These are phyloP conservation scores for Neoboletus magnificus DNA, from an alignment of 768 basidiomycete species.

Conservation along the genomic window DNA sequence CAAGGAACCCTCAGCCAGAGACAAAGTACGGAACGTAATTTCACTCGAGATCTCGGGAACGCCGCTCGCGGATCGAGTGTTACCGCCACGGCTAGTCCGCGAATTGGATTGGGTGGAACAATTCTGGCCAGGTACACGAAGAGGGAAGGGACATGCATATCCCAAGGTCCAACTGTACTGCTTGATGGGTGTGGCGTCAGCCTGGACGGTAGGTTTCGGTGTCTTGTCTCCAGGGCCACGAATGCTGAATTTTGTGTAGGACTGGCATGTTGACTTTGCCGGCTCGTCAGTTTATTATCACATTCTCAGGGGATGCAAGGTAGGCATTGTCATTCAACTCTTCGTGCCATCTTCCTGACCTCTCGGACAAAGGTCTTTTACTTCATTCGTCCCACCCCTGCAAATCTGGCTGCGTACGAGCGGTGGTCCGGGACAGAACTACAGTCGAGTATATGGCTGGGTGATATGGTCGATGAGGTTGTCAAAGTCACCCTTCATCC, in stretches of 20 bases:
- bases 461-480: slow-evolving; percentile 90
- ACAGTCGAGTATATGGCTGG: slow-evolving; percentile 87
- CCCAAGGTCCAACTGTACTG: slow-evolving; percentile 97
- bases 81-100: slow-evolving; percentile 79
- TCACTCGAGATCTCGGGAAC: slow-evolving; percentile 92
- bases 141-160: slow-evolving; percentile 68
- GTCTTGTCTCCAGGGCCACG: neutral
- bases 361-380: slow-evolving; percentile 71
- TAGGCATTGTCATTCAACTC: slow-evolving; percentile 23
- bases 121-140: slow-evolving; percentile 83
- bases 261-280: slow-evolving; percentile 98
- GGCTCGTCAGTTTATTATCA: slow-evolving; percentile 99
- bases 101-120: slow-evolving; percentile 98
- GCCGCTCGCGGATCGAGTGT: slow-evolving; percentile 68
- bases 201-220: slow-evolving; percentile 80
- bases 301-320: slow-evolving; percentile 83
- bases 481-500: slow-evolving; percentile 71
- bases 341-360: neutral
- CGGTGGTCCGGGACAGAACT: slow-evolving; percentile 91
- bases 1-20: slow-evolving; percentile 60
- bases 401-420: slow-evolving; percentile 87
- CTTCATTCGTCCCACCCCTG: slow-evolving; percentile 86
- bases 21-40: slow-evolving; percentile 94
- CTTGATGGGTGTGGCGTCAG: slow-evolving; percentile 89
- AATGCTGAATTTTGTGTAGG: slow-evolving; percentile 43